Evolutionary conservation across 2,329 filamentous ascomycete species (phyloP).

Genomic region (Arthroderma sp.): DNA sequence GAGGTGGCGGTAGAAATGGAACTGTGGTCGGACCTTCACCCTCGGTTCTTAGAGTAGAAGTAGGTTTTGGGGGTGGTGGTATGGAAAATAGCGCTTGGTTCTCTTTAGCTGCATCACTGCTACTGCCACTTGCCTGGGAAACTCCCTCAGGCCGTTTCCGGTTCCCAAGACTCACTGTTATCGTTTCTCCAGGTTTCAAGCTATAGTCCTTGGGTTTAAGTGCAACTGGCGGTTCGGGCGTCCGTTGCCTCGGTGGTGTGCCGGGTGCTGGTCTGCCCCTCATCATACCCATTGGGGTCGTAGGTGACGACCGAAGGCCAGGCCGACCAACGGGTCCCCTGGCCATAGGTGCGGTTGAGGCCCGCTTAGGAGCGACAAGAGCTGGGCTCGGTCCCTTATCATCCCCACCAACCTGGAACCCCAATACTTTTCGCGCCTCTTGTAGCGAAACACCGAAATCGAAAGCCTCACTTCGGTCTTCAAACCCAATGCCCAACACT

Average conservation of each 20-base stretch:
- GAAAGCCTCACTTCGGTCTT: constrained; percentile 74
- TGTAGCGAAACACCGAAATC: constrained; percentile 72
- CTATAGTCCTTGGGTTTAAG: constrained; percentile 53
- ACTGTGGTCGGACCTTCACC: constrained; percentile 7
- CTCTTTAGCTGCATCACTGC: constrained; percentile 15
- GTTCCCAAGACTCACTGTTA: constrained; percentile 63
- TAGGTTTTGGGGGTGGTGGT: constrained; percentile 46
- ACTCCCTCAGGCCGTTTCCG: constrained; percentile 29
- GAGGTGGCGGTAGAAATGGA: constrained; percentile 52
- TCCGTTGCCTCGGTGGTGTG: constrained; percentile 11
- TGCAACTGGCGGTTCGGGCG: constrained; percentile 39
- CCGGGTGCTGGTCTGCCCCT: not conserved
- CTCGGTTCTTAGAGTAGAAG: not conserved
- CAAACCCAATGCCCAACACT: constrained; percentile 71
- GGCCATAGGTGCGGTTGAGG: not conserved
- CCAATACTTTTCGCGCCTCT: constrained; percentile 59
- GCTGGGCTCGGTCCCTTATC: constrained; percentile 6
- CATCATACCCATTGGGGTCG: not conserved
- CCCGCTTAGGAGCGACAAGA: not conserved
- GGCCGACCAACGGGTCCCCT: too few species aligned
- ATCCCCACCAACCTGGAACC: constrained; percentile 33
- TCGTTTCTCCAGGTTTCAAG: constrained; percentile 79
- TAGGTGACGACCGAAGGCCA: not conserved
- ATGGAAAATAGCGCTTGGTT: constrained; percentile 54
- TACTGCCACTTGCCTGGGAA: constrained; percentile 9